Conservation (phyloP, 768 basidiomycete genomes). For the Strobilomyces echinocephalus region DNA sequence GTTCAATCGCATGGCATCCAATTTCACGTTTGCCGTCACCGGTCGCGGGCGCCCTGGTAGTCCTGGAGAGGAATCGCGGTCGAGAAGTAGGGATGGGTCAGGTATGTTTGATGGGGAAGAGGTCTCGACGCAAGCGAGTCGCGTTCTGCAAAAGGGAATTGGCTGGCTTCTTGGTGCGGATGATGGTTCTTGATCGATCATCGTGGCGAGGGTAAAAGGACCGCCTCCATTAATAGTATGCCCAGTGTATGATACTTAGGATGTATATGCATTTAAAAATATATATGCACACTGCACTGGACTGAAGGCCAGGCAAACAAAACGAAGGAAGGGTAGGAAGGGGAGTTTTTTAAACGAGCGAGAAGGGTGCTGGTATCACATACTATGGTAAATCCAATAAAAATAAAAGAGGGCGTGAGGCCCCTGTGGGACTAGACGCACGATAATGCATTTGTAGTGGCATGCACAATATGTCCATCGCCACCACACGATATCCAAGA, state of each 20-base stretch:
- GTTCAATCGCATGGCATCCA: conserved; percentile 72
- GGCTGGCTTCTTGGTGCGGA: conserved; percentile 95
- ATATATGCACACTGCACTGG: conserved; percentile 27
- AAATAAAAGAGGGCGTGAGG: conserved; percentile 10
- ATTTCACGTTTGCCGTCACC: conserved; percentile 64
- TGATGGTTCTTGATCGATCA: conserved; percentile 31
- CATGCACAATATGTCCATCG: conserved; percentile 8
- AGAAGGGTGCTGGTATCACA: conserved; percentile 16
- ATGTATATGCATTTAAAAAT: conserved; percentile 16
- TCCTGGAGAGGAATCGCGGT: conserved; percentile 19
- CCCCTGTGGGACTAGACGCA: conserved; percentile 12
- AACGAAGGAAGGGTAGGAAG: conserved; percentile 13
- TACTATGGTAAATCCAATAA: conserved; percentile 28
- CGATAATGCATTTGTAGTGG: conserved; percentile 10
- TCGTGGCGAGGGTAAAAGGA: neutral
- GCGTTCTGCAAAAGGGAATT: conserved; percentile 83
- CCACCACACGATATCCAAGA: conserved; percentile 14
- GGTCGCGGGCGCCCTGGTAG: conserved; percentile 30
- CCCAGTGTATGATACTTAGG: conserved; percentile 13
- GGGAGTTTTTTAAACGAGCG: conserved; percentile 19
- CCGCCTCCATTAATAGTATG: conserved; percentile 12
- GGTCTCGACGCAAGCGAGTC: conserved; percentile 68
- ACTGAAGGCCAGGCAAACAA: conserved; percentile 21
- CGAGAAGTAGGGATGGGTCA: conserved; percentile 38
- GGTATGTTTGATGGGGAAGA: conserved; percentile 50